Percentiles rank a stretch among this genome's conserved stretches.
These are phyloP conservation scores for Exophiala oligosperma DNA, from an alignment of 2,329 filamentous ascomycete genomes.

Conservation along the genomic window DNA sequence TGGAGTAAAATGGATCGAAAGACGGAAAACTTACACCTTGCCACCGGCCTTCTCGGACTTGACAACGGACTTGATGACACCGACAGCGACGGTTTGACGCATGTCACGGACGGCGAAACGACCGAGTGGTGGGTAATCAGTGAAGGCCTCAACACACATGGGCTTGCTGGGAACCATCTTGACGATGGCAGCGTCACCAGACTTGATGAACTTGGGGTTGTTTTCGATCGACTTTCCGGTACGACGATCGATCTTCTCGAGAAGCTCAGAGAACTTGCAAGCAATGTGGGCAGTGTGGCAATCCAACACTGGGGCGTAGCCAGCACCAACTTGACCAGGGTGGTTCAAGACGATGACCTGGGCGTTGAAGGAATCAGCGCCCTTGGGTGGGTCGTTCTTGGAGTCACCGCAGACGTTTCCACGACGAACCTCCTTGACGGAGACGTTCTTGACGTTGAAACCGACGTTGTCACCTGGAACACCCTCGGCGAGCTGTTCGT, in stretches of 20 bases:
- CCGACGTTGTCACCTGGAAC: conserved; percentile 99
- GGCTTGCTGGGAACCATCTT: conserved; percentile 99
- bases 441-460: conserved; percentile 99
- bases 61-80: conserved; percentile 88
- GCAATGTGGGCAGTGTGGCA: conserved; percentile 99
- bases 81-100: conserved; percentile 48
- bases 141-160: conserved; percentile 99
- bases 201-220: conserved; percentile 99
- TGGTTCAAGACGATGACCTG: conserved; percentile 99
- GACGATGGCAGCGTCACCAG: conserved; percentile 99
- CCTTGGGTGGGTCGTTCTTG: conserved; percentile 97
- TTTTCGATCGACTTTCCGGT: conserved; percentile 95
- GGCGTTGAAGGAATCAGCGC: conserved; percentile 92
- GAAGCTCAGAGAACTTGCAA: conserved; percentile 99
- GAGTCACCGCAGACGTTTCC: conserved; percentile 99
- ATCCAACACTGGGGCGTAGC: conserved; percentile 98
- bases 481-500: conserved; percentile 97
- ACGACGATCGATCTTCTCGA: conserved; percentile 99
- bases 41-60: conserved; percentile 59
- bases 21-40: conserved; percentile 54
- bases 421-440: conserved; percentile 99
- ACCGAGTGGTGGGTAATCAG: conserved; percentile 97
- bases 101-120: conserved; percentile 99
- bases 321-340: conserved; percentile 98
- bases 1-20: conserved; percentile 43